Conservation (phyloP, 495 filamentous ascomycete genomes). For the Xylaria venustula region DNA sequence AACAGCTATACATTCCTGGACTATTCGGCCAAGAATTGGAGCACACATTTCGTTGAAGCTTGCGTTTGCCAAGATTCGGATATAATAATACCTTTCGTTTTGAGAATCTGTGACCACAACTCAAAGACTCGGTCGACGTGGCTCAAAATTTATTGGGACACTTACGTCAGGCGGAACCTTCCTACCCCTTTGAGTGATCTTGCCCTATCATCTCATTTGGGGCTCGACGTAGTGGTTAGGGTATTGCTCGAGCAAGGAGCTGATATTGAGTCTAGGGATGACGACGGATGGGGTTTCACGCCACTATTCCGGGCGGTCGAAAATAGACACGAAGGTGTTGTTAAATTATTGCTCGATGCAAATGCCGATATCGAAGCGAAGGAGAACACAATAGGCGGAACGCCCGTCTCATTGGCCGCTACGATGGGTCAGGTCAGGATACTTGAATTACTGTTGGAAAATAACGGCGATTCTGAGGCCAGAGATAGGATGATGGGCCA, state of each 20-base stretch:
- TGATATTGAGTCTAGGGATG: too few species aligned
- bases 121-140: neutral
- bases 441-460: too few species aligned
- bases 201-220: neutral
- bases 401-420: too few species aligned
- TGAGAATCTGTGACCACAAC: neutral
- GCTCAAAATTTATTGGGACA: neutral
- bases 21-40: neutral
- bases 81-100: neutral
- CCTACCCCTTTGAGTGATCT: neutral
- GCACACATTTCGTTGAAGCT: neutral
- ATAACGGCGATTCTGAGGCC: too few species aligned
- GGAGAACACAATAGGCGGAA: too few species aligned
- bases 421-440: too few species aligned
- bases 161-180: neutral
- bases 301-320: neutral
- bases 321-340: neutral
- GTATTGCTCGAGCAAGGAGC: neutral
- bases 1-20: neutral
- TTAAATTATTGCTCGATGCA: neutral
- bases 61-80: neutral
- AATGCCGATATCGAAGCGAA: constrained; percentile 17
- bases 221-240: constrained; percentile 10
- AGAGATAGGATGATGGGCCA: too few species aligned
- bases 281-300: neutral